Conservation (phyloP, 164 flowering plant species). For the Annona squamosa region DNA sequence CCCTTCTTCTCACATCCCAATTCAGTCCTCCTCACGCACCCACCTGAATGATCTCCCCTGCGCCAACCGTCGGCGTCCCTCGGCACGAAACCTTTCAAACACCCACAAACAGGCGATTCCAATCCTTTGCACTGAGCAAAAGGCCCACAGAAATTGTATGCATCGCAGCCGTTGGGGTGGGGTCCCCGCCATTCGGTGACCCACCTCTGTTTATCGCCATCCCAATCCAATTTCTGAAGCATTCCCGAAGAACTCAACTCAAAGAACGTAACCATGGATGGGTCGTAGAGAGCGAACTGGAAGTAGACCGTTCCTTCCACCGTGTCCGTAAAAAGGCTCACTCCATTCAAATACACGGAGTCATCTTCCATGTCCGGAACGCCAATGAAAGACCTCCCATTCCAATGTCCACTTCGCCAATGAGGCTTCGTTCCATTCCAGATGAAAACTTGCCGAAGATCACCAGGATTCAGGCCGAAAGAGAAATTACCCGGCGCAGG, state of each 20-base stretch:
- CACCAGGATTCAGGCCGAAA: constrained; percentile 7
- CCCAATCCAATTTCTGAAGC: neutral
- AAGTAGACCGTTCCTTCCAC: neutral
- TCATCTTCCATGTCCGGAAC: neutral
- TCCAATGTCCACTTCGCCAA: constrained; percentile 2
- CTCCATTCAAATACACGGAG: neutral
- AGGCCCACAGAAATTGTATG: constrained; percentile 12
- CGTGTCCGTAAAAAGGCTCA: neutral
- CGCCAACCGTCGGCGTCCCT: constrained; percentile 5
- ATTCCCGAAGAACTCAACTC: neutral
- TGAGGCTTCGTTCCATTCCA: neutral
- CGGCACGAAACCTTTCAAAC: constrained; percentile 14
- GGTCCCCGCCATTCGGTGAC: neutral
- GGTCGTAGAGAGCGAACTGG: neutral
- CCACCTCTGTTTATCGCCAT: constrained; percentile 2
- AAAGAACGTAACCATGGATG: no score
- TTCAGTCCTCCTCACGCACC: constrained; percentile 14
- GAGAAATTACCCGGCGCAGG: constrained; percentile 24
- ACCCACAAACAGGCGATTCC: constrained; percentile 6
- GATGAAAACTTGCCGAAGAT: neutral
- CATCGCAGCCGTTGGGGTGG: neutral
- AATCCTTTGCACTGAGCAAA: constrained; percentile 8
- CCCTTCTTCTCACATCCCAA: constrained; percentile 13
- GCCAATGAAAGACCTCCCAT: neutral
- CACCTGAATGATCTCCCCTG: constrained; percentile 11